phyloP scores from a whole-genome alignment of 768 basidiomycete species.

The Russula vinacea region DNA sequence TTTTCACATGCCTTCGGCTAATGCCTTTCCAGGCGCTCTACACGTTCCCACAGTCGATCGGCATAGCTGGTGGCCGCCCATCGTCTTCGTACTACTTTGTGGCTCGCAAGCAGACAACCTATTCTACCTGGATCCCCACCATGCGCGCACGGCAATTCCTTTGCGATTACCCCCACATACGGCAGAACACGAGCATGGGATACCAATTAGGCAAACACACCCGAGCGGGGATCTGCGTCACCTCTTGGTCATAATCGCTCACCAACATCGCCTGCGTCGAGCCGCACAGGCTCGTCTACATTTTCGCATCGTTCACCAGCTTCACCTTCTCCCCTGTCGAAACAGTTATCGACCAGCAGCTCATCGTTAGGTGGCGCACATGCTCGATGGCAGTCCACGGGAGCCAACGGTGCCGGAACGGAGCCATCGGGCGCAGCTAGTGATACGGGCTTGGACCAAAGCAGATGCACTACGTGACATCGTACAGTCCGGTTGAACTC shows the following conservation, averaged over 20 bases:
- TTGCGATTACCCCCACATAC: conserved; percentile 50
- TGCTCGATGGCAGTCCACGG: conserved; percentile 37
- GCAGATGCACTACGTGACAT: conserved; percentile 62
- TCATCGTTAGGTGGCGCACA: conserved; percentile 37
- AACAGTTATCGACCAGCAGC: conserved; percentile 53
- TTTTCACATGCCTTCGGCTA: conserved; percentile 3
- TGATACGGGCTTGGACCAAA: conserved; percentile 37
- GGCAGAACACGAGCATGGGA: conserved; percentile 13
- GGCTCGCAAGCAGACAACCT: conserved; percentile 86
- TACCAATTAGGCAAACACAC: conserved; percentile 24
- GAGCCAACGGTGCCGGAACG: conserved; percentile 38
- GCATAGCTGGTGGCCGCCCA: conserved; percentile 94
- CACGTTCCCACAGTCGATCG: conserved; percentile 92
- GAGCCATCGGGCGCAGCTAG: conserved; percentile 18
- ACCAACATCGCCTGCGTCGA: conserved; percentile 31
- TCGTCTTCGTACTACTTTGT: conserved; percentile 99
- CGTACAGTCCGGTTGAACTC: conserved; percentile 71
- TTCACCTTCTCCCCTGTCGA: conserved; percentile 64
- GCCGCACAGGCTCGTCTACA: conserved; percentile 35
- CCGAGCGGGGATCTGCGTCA: conserved; percentile 17
- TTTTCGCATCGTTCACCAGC: conserved; percentile 57
- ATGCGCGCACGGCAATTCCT: conserved; percentile 73
- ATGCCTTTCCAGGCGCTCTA: conserved; percentile 62
- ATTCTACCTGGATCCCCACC: conserved; percentile 78
- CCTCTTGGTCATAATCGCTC: conserved; percentile 31